Conservation (phyloP, 345 rosid genomes). For the Dipteronia sinensis region DNA sequence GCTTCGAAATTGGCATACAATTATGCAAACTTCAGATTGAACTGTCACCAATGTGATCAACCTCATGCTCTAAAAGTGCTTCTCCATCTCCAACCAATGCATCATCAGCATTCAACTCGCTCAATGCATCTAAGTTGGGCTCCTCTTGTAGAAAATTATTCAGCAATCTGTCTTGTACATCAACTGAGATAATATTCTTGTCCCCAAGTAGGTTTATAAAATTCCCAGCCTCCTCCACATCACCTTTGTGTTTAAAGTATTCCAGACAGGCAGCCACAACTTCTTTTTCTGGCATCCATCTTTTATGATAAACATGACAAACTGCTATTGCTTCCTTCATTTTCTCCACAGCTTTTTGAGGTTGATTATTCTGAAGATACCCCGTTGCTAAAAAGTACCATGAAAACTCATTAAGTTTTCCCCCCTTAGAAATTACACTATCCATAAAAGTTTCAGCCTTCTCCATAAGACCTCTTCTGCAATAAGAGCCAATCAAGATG, state of each 20-base stretch:
- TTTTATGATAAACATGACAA: background rate
- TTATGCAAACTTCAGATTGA: slow-evolving; percentile 5
- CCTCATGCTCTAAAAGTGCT: background rate
- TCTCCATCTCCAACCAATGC: background rate
- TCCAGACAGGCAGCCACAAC: slow-evolving; percentile 29
- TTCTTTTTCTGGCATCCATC: slow-evolving; percentile 24
- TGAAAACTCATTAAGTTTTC: slow-evolving; percentile 20
- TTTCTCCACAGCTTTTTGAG: slow-evolving; percentile 28
- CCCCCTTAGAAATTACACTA: slow-evolving; percentile 24
- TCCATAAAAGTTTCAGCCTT: slow-evolving; percentile 33
- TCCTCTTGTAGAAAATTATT: slow-evolving; percentile 4
- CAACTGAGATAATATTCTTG: slow-evolving; percentile 23
- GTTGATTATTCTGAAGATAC: slow-evolving; percentile 23
- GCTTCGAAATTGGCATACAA: no score
- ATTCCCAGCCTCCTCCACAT: slow-evolving; percentile 22
- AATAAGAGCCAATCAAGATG: slow-evolving; percentile 31
- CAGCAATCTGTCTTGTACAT: slow-evolving; percentile 27
- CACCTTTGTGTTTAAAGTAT: slow-evolving; percentile 28
- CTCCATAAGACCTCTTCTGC: slow-evolving; percentile 33
- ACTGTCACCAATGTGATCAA: background rate
- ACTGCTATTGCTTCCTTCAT: slow-evolving; percentile 33
- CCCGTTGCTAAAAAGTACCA: slow-evolving; percentile 36
- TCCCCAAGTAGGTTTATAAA: slow-evolving; percentile 26
- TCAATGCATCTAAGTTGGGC: background rate
- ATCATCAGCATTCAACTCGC: background rate